phyloP scores from a whole-genome alignment of 2,329 filamentous ascomycete species.

The Phyllosticta citriasiana region DNA sequence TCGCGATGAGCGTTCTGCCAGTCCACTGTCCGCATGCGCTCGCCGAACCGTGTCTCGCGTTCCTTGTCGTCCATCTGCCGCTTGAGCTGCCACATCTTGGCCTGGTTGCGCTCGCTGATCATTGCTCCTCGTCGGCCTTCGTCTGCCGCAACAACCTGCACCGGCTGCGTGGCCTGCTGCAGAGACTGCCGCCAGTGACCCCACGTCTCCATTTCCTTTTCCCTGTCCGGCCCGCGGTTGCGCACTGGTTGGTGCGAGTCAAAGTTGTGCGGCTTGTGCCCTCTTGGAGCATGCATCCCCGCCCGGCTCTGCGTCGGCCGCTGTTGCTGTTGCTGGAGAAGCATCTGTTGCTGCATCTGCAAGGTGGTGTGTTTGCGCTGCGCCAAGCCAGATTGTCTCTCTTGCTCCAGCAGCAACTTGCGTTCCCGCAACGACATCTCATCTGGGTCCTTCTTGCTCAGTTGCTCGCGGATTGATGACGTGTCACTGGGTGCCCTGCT shows the following conservation, averaged over 20 bases:
- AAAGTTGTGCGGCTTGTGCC: constrained; percentile 18
- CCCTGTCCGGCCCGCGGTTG: constrained; percentile 16
- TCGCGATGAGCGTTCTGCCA: constrained; percentile 69
- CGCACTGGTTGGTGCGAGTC: constrained; percentile 30
- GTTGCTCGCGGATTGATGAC: constrained; percentile 36
- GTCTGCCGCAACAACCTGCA: constrained; percentile 18
- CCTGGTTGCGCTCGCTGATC: constrained; percentile 53
- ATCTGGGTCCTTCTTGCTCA: constrained; percentile 46
- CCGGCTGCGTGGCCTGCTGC: constrained; percentile 17
- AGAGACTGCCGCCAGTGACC: constrained; percentile 27
- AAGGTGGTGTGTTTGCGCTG: background rate
- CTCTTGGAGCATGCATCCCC: constrained; percentile 1
- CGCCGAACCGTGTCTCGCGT: constrained; percentile 56
- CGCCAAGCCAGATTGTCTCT: constrained; percentile 14
- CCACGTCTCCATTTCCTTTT: constrained; percentile 24
- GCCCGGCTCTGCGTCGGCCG: background rate
- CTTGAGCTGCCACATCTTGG: constrained; percentile 45
- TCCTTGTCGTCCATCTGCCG: constrained; percentile 49
- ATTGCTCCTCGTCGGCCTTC: constrained; percentile 35
- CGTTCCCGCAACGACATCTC: constrained; percentile 64
- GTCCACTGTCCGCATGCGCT: constrained; percentile 65
- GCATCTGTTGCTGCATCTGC: background rate
- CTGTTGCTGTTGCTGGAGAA: constrained; percentile 4
- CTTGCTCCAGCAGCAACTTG: constrained; percentile 27
- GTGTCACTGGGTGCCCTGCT: constrained; percentile 9